Evolutionary conservation across 2,329 filamentous ascomycete species (phyloP).

Genomic region (Stagonosporopsis rhizophila): DNA sequence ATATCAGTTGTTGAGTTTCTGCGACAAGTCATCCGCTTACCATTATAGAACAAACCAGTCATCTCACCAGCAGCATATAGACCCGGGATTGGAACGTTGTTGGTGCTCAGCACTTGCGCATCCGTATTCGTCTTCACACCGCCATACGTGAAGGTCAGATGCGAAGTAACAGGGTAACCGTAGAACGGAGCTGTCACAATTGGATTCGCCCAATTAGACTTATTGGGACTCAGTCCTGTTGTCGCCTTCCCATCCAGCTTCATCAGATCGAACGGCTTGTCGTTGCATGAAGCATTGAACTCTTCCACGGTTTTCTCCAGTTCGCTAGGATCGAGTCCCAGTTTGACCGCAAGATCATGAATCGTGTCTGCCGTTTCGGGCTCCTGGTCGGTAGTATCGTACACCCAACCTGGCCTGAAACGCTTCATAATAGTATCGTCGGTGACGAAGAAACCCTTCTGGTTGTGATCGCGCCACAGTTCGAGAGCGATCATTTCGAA

Average conservation of each 20-base stretch:
- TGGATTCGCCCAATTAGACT: constrained; percentile 46
- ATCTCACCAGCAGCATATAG: not conserved
- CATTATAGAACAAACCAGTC: not conserved
- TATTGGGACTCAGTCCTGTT: not conserved
- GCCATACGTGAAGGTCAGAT: not conserved
- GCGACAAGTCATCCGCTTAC: not conserved
- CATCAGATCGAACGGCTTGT: constrained; percentile 53
- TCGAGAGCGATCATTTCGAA: constrained; percentile 54
- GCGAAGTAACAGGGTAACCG: not conserved
- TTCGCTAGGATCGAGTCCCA: not conserved
- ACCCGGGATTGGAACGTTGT: not conserved
- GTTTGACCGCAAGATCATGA: constrained; percentile 29
- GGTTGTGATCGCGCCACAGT: constrained; percentile 52
- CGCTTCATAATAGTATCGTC: constrained; percentile 52
- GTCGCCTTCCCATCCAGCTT: constrained; percentile 51
- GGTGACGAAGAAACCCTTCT: constrained; percentile 53
- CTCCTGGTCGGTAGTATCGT: constrained; percentile 52
- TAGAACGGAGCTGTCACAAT: constrained; percentile 30
- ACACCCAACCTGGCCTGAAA: constrained; percentile 54
- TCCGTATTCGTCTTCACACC: constrained; percentile 33
- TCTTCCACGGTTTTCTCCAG: constrained; percentile 49
- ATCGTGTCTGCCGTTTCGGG: constrained; percentile 52
- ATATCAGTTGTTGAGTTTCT: not conserved
- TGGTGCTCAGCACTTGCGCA: constrained; percentile 41
- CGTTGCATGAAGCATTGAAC: constrained; percentile 51